A percentile compares a stretch with the other conserved stretches of the same genome.
phyloP scores from a whole-genome alignment of 2,329 filamentous ascomycete species.

The Diaporthe velutina region DNA sequence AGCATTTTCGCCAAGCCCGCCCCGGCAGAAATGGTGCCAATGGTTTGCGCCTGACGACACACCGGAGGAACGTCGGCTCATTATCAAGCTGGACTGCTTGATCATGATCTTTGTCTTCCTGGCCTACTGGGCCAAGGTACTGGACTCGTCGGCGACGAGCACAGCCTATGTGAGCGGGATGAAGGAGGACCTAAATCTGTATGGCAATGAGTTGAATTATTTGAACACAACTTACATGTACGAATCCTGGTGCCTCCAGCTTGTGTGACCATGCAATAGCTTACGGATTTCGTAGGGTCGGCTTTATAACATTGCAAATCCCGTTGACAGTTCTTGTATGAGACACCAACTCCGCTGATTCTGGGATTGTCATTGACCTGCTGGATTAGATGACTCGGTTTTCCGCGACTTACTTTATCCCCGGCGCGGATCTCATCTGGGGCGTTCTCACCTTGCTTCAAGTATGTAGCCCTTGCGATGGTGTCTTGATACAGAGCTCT shows the following conservation, averaged over 20 bases:
- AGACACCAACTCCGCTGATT: neutral
- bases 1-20: slow-evolving; percentile 20
- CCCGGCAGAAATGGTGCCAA: slow-evolving; percentile 14
- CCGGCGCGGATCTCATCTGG: neutral
- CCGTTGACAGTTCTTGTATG: neutral
- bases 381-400: neutral
- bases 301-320: slow-evolving; percentile 3
- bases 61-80: slow-evolving; percentile 48
- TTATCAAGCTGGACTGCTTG: slow-evolving; percentile 52
- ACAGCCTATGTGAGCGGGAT: slow-evolving; percentile 19
- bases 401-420: slow-evolving; percentile 8
- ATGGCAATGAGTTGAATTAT: slow-evolving; percentile 22
- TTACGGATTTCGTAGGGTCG: neutral
- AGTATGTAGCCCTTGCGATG: neutral
- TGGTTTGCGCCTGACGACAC: slow-evolving; percentile 35
- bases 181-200: slow-evolving; percentile 31
- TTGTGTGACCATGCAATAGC: rapidly evolving
- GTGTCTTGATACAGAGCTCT: neutral
- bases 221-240: slow-evolving; percentile 7
- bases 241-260: neutral
- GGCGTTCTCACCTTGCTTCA: slow-evolving; percentile 4
- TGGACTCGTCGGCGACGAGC: slow-evolving; percentile 49
- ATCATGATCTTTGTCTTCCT: slow-evolving; percentile 53
- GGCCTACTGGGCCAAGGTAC: slow-evolving; percentile 55
- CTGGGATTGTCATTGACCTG: neutral